phyloP scores from a whole-genome alignment of 2,329 filamentous ascomycete species.

The Penicillium thymicola region DNA sequence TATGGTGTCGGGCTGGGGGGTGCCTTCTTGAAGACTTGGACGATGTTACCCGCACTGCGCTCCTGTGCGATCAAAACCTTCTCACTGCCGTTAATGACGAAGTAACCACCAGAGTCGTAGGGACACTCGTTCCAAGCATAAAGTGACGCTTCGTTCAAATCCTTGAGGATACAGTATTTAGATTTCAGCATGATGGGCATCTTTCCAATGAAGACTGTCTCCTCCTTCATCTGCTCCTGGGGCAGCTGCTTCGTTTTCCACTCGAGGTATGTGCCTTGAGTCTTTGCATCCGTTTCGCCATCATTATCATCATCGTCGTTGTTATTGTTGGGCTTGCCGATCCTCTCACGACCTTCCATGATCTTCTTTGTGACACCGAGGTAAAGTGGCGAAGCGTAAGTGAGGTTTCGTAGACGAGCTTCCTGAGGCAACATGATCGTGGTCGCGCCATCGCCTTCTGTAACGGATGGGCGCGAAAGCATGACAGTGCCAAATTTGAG shows the following conservation, averaged over 20 bases:
- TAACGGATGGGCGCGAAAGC: conserved; percentile 84
- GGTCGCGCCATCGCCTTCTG: conserved; percentile 86
- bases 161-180: conserved; percentile 85
- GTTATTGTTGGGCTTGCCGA: conserved; percentile 64
- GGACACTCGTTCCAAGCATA: conserved; percentile 95
- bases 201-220: conserved; percentile 88
- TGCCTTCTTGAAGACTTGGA: conserved; percentile 98
- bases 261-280: conserved; percentile 42
- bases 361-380: conserved; percentile 84
- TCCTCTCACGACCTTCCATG: conserved; percentile 73
- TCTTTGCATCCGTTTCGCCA: conserved; percentile 49
- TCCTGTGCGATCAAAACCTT: conserved; percentile 98
- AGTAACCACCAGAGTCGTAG: conserved; percentile 97
- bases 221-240: conserved; percentile 57
- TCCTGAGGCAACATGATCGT: conserved; percentile 88
- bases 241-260: conserved; percentile 47
- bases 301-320: conserved; percentile 55
- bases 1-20: conserved; percentile 88
- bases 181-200: conserved; percentile 98
- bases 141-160: conserved; percentile 77
- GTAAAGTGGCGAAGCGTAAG: conserved; percentile 89
- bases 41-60: conserved; percentile 95
- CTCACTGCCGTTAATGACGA: conserved; percentile 98
- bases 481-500: conserved; percentile 90
- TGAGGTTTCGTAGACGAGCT: conserved; percentile 90